These are phyloP conservation scores for Cytospora mali DNA, from an alignment of 2,329 filamentous ascomycete species.

Conservation along the genomic window DNA sequence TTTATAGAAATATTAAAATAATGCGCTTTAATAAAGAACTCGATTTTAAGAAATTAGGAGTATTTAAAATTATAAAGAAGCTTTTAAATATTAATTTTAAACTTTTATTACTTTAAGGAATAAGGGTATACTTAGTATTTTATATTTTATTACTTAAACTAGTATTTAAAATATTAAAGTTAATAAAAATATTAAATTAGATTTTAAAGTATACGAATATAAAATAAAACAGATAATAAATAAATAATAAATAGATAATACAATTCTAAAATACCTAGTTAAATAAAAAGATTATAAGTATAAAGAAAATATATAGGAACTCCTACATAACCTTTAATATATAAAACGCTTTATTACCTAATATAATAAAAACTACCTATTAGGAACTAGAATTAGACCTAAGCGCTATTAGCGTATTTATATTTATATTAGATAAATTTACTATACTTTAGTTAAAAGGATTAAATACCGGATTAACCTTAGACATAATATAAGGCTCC, in stretches of 20 bases:
- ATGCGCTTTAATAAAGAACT: background rate
- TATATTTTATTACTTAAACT: background rate
- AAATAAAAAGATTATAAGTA: conserved; percentile 1
- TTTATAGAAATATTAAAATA: conserved; percentile 1
- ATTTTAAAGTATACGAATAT: conserved; percentile 2
- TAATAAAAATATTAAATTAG: background rate
- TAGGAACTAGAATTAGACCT: too few species aligned
- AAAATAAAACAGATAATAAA: background rate
- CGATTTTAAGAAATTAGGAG: background rate
- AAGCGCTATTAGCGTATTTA: too few species aligned
- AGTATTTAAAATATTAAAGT: background rate
- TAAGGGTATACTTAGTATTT: background rate
- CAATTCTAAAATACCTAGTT: background rate
- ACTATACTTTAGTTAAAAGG: too few species aligned
- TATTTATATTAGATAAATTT: too few species aligned
- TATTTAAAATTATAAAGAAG: background rate
- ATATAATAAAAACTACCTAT: too few species aligned
- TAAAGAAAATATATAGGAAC: background rate
- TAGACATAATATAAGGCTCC: too few species aligned
- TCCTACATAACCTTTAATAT: background rate
- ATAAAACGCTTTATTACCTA: background rate
- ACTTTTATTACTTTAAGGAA: background rate
- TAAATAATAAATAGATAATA: background rate
- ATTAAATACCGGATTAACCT: too few species aligned
- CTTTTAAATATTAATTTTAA: background rate